Evolutionary conservation across 108 stramenopile genomes (phyloP).

Genomic region (Asterionellopsis glacialis): DNA sequence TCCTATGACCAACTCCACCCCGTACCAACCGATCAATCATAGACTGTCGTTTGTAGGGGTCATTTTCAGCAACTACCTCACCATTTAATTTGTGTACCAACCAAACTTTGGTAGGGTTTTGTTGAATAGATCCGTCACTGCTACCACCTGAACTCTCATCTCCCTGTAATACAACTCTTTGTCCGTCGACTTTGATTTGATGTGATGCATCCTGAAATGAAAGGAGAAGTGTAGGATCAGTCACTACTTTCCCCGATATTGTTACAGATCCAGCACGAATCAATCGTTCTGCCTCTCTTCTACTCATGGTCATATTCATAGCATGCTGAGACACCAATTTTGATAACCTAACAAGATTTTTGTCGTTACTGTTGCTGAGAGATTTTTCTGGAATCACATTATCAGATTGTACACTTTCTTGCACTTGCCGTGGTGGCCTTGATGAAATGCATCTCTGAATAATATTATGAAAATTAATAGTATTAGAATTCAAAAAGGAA

Average conservation of each 20-base stretch:
- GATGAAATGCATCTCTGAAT: too few species aligned
- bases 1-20: conserved; percentile 54
- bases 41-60: conserved; percentile 67
- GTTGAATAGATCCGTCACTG: not conserved
- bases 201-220: not conserved
- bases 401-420: too few species aligned
- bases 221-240: conserved; percentile 18
- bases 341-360: not conserved
- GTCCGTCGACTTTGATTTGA: conserved; percentile 18
- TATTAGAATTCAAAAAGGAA: too few species aligned
- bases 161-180: not conserved
- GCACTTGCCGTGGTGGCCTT: too few species aligned
- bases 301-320: conserved; percentile 17
- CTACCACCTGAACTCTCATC: not conserved
- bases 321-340: conserved; percentile 7
- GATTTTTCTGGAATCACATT: too few species aligned
- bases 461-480: too few species aligned
- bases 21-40: conserved; percentile 58
- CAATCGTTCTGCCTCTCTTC: conserved; percentile 61
- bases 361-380: too few species aligned
- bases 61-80: conserved; percentile 67
- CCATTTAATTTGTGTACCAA: conserved; percentile 68
- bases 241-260: conserved; percentile 44
- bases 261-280: conserved; percentile 57
- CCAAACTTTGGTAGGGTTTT: conserved; percentile 44